Evolutionary conservation across 495 filamentous ascomycete species (phyloP), one percentile per base, ranked within the genome.

Genomic region (Collariella sp.): DNA sequence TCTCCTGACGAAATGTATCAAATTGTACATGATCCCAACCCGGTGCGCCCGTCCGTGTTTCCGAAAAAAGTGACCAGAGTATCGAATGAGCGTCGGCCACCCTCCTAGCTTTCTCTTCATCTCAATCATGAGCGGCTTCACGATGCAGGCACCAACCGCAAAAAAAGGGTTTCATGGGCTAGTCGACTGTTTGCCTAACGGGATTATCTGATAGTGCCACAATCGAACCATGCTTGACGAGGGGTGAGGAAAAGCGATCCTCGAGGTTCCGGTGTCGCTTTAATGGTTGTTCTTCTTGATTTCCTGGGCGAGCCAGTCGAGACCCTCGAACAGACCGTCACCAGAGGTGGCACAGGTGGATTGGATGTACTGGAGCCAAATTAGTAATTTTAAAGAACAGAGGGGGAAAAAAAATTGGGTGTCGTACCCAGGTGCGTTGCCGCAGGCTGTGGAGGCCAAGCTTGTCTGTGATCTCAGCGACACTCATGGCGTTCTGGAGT

Each of bases 401-500:
- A 18, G 10, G 38, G 53, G n/a, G 26, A 39, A 47, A 48, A 22
- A 20, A 38, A 39, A 13, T 40, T 15, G 19, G 46, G 35, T 45
- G 56, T 81, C 91, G 73, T 88, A 98, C 93, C 93, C 93, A 99
- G 66, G 88, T 85, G 71, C 93, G 91, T 72, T 94, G 88, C 77
- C 89, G 88, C 79, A 99, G 79, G 75, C 89, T 95, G 82, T 96
- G 91, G 64, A 99, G 88, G 63, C 94, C 94, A 72, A 99, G 88
- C 85, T 97, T 96, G 78, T 97, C 91, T 70, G 93, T 99, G 70
- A 97, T 96, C 76, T 99, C 93, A 64, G 93, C 90, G 61, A 93
- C 91, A 70, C 91, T 95, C 93, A 99, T 99, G 69, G 93, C 93
- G 68, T 99, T 97, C 89, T 97, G 65, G 43, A 59, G 10, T 26